phyloP scores from a whole-genome alignment of 306 rosid genomes.

The Vicia villosa region DNA sequence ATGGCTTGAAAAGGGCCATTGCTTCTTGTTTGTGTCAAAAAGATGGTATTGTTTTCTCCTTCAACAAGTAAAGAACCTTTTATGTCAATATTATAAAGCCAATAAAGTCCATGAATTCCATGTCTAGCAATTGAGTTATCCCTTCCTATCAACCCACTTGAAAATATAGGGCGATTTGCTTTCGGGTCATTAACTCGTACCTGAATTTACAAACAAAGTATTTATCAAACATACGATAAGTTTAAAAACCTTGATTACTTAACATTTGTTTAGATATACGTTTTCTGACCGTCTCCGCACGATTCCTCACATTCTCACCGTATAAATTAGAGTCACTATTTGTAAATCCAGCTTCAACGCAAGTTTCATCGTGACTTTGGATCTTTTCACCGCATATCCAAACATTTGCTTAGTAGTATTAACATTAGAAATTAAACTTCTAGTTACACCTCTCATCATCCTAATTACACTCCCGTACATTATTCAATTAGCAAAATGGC shows the following conservation, averaged over 20 bases:
- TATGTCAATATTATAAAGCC: conserved; percentile 66
- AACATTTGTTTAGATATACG: no score
- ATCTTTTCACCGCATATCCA: no score
- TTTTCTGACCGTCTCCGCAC: no score
- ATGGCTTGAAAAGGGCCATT: conserved; percentile 71
- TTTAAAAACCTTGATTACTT: neutral
- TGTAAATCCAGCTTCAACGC: no score
- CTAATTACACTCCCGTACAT: neutral
- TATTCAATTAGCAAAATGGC: neutral
- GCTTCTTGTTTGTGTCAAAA: conserved; percentile 73
- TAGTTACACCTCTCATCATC: neutral
- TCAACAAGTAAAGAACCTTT: conserved; percentile 46
- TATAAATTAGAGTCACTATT: no score
- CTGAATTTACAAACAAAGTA: conserved; percentile 39
- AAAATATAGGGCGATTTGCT: conserved; percentile 59
- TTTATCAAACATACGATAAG: neutral
- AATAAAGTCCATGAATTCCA: conserved; percentile 87
- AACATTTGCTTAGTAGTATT: neutral
- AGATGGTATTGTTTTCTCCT: conserved; percentile 77
- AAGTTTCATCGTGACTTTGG: no score
- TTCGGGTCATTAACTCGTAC: conserved; percentile 78
- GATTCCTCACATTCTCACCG: no score
- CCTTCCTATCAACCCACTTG: conserved; percentile 84
- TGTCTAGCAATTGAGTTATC: conserved; percentile 95
- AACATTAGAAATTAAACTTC: neutral